Base-by-base conservation (phyloP, 1,284 basidiomycete species). In the Pisolithus thermaeus region DNA sequence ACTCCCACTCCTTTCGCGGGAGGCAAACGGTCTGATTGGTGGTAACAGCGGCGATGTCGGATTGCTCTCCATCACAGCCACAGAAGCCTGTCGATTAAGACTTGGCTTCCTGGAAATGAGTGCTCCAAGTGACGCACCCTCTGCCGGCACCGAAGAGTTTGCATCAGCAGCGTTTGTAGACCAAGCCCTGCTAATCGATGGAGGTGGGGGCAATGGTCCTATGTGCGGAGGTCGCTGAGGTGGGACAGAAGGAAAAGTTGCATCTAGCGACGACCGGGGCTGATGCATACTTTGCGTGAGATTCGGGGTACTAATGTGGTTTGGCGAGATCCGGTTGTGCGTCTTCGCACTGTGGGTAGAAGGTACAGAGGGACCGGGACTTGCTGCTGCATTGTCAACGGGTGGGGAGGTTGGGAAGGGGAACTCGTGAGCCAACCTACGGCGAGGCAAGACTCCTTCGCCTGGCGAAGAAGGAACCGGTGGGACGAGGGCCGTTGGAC, bases 101-200 rank as follows among this genome's bases (percentile, higher is more conserved):
- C 73, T 77, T 1, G 76, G 73, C 39, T 72, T 70, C 53, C 63
- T 64, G 30, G 45, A 39, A 4, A 65, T 38, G 23, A 51, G 41
- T 25, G 40, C 23, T 8, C 54, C 49, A 44, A 53, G 51, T 1
- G 56, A 47, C n/a, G 53, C 40, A 9, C 37, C 53, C 18, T 62
- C 62, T n/a, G 36, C 51, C 8, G 54, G 50, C 22, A 54, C 28
- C 7, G 58, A 52, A 12, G 60, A 52, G 5, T 70, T 66, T 43
- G 72, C 71, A 22, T 73, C 72, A 14, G 74, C 62, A 2, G 75
- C 70, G 8, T 78, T 80, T 7, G 79, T 73, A 8, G 81, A 82
- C 37, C 76, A 74, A 25, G 77, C 70, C 49, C 80, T 73, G 23
- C 70, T 62, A 16, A 81, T 68, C 0, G 70, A 65, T 18, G 72